Conservation (phyloP, 2,329 filamentous ascomycete species). For the Albophoma yamanashiensis region DNA sequence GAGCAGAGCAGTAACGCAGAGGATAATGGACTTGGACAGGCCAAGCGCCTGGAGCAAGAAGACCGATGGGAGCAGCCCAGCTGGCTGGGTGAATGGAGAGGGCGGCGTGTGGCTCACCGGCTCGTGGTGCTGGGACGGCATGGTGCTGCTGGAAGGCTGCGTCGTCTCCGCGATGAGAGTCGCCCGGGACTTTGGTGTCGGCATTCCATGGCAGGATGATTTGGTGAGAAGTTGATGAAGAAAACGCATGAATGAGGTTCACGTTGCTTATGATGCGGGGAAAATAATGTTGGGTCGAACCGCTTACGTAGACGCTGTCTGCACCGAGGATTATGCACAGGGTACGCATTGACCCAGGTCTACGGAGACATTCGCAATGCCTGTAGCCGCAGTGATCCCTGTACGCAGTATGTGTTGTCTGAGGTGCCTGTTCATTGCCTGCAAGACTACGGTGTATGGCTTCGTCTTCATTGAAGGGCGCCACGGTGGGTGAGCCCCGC, state of each 20-base stretch:
- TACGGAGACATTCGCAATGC: no score
- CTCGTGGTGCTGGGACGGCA: slow-evolving; percentile 55
- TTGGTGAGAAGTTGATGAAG: background rate
- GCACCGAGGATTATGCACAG: background rate
- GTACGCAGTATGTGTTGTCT: no score
- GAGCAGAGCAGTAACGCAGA: slow-evolving; percentile 35
- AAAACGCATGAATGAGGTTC: background rate
- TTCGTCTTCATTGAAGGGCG: no score
- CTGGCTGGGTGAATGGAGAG: slow-evolving; percentile 40
- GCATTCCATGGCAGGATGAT: slow-evolving; percentile 21
- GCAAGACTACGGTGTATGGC: no score
- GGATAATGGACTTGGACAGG: slow-evolving; percentile 24
- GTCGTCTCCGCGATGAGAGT: slow-evolving; percentile 47
- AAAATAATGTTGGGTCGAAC: background rate
- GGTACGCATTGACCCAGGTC: background rate
- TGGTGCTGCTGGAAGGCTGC: slow-evolving; percentile 52
- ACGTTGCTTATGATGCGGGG: background rate
- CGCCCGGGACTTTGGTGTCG: slow-evolving; percentile 39
- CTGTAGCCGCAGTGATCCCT: no score
- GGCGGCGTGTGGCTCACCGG: slow-evolving; percentile 44
- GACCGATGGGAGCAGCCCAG: background rate
- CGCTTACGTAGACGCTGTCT: background rate
- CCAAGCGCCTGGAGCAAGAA: background rate
- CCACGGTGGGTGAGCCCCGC: no score
- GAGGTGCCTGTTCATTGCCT: no score